Percentiles rank a stretch among this genome's conserved stretches.
Evolutionary conservation across 192 early-diverging fungal species (phyloP).

Genomic region (Entrophospora sp.): DNA sequence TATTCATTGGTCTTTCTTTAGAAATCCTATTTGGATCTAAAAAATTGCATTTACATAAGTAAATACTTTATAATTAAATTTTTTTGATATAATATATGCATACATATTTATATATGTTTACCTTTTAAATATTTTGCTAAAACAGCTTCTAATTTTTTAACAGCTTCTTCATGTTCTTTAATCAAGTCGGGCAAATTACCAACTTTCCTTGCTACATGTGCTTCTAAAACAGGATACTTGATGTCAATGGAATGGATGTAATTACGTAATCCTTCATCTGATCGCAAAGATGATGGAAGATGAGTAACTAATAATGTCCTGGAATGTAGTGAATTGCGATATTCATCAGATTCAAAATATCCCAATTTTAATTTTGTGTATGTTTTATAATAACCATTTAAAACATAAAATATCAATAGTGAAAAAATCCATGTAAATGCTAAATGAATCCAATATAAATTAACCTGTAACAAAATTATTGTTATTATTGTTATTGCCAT

Average conservation of each 20-base stretch:
- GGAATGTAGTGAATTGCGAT: slow-evolving; percentile 54
- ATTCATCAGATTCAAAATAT: slow-evolving; percentile 51
- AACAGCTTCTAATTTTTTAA: slow-evolving; percentile 56
- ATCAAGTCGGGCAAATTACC: slow-evolving; percentile 57
- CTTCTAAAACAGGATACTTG: slow-evolving; percentile 40
- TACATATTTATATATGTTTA: slow-evolving; percentile 14
- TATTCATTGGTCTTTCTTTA: slow-evolving; percentile 33
- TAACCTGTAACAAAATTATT: slow-evolving; percentile 23
- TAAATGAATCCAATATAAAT: slow-evolving; percentile 57
- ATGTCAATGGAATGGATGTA: slow-evolving; percentile 40
- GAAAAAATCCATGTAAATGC: slow-evolving; percentile 52
- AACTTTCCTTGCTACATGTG: slow-evolving; percentile 56
- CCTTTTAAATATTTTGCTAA: slow-evolving; percentile 47
- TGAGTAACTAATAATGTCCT: slow-evolving; percentile 61
- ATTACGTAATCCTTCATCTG: slow-evolving; percentile 39
- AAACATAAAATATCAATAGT: slow-evolving; percentile 37
- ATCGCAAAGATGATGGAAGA: slow-evolving; percentile 48
- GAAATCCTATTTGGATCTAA: slow-evolving; percentile 28
- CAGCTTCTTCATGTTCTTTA: slow-evolving; percentile 51
- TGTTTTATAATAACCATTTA: slow-evolving; percentile 42
- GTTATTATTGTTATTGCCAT: too few relatives aligned
- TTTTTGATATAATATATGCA: slow-evolving; percentile 17
- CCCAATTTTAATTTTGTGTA: slow-evolving; percentile 43
- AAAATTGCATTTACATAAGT: background rate
- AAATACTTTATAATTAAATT: background rate